Conservation (phyloP, 2,329 filamentous ascomycete genomes). For the Colletotrichum sp. region DNA sequence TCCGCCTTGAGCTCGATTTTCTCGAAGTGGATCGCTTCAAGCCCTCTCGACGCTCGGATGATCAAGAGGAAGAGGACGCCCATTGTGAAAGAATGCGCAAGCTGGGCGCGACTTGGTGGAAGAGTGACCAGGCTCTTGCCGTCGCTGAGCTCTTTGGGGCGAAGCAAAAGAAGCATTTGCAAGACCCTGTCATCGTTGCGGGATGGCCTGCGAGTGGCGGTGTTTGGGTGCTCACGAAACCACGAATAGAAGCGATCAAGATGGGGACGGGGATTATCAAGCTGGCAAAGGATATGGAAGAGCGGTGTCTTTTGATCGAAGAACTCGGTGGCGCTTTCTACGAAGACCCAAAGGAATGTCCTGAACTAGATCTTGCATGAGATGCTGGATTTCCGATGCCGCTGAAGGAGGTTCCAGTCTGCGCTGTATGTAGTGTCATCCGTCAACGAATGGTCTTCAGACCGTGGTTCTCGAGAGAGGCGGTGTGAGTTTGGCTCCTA, state of each 20-base stretch:
- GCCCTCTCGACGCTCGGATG: neutral
- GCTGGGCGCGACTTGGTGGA: neutral
- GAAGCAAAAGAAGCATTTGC: neutral
- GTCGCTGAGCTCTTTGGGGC: neutral
- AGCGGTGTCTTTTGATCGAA: neutral
- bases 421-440: neutral
- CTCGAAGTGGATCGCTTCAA: neutral
- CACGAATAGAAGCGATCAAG: neutral
- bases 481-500: neutral
- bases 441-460: neutral
- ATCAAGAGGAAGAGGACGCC: neutral
- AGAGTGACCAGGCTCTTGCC: neutral
- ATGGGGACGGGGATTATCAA: neutral
- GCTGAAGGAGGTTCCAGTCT: neutral
- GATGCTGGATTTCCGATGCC: neutral
- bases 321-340: neutral
- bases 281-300: neutral
- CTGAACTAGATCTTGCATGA: neutral
- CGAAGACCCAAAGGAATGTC: neutral
- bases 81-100: neutral
- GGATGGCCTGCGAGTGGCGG: neutral
- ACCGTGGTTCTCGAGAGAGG: neutral
- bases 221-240: neutral
- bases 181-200: neutral
- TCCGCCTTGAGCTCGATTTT: neutral